Evolutionary conservation across 164 flowering plant genomes (phyloP).

Genomic region (Tetrastigma voinierianum): DNA sequence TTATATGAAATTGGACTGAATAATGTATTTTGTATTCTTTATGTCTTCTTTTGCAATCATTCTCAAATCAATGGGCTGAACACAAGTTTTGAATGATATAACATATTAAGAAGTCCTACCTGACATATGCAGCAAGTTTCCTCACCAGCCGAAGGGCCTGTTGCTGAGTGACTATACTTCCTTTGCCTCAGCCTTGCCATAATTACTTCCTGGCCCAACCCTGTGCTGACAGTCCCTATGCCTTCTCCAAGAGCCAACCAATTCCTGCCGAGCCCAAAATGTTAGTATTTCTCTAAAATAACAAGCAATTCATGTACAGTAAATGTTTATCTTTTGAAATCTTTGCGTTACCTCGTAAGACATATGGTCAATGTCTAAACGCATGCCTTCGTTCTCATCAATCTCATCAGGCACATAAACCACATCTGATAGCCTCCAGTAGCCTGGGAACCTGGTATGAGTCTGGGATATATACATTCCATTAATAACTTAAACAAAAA

Average conservation of each 20-base stretch:
- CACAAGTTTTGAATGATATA: no score
- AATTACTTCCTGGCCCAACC: constrained; percentile 12
- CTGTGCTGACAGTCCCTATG: not conserved
- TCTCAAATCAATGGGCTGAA: no score
- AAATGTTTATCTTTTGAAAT: no score
- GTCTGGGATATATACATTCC: no score
- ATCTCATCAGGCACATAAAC: no score
- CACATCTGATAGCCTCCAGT: no score
- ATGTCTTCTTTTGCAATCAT: no score
- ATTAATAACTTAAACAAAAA: no score
- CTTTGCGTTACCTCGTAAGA: constrained; percentile 16
- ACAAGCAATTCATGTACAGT: not conserved
- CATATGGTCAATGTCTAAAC: constrained; percentile 19
- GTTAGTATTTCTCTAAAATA: not conserved
- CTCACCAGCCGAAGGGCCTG: not conserved
- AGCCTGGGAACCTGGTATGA: no score
- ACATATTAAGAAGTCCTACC: constrained; percentile 4
- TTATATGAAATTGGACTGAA: no score
- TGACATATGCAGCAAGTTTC: constrained; percentile 24
- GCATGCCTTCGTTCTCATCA: constrained; percentile 9
- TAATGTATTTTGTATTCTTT: no score
- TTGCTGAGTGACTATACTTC: not conserved
- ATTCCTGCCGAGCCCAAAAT: constrained; percentile 4
- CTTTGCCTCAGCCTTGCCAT: constrained; percentile 1
- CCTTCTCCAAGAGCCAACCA: constrained; percentile 12